Evolutionary conservation across 495 filamentous ascomycete genomes (phyloP).

Genomic region (Penicillium diatomitis): DNA sequence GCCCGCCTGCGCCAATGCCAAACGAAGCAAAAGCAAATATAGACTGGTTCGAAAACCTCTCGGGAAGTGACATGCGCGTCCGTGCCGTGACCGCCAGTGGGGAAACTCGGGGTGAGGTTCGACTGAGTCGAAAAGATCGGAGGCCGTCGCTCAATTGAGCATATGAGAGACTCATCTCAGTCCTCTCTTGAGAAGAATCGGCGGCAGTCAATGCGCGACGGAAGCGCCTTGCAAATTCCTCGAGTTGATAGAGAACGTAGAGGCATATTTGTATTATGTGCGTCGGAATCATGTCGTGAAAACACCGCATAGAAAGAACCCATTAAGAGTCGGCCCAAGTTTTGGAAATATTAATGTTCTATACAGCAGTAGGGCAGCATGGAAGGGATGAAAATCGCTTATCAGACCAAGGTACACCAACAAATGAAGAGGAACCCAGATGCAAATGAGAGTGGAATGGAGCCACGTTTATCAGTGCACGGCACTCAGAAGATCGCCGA

Average conservation of each 20-base stretch:
- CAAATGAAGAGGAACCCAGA: not conserved
- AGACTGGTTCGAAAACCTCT: too few species aligned
- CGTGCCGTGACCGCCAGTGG: too few species aligned
- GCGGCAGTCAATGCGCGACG: too few species aligned
- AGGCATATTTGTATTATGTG: constrained; percentile 22
- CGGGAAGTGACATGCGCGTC: too few species aligned
- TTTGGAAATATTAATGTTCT: constrained; percentile 5
- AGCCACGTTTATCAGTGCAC: constrained; percentile 23
- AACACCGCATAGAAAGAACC: too few species aligned
- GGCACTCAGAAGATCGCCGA: constrained; percentile 35
- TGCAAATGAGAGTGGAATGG: not conserved
- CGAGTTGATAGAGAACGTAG: not conserved
- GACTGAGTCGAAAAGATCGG: too few species aligned
- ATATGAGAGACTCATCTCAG: too few species aligned
- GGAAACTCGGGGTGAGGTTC: too few species aligned
- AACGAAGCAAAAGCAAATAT: not conserved
- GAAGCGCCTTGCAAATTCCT: too few species aligned
- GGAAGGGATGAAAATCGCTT: not conserved
- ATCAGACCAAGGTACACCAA: not conserved
- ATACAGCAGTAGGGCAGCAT: constrained; percentile 1
- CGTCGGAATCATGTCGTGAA: constrained; percentile 14
- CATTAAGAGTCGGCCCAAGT: not conserved
- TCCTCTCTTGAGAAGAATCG: too few species aligned
- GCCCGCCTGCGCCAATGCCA: constrained; percentile 20
- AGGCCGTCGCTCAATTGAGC: too few species aligned